A percentile compares a stretch with the other conserved stretches of the same genome.
phyloP scores from a whole-genome alignment of 1,284 basidiomycete species.

The Coniophora puteana region DNA sequence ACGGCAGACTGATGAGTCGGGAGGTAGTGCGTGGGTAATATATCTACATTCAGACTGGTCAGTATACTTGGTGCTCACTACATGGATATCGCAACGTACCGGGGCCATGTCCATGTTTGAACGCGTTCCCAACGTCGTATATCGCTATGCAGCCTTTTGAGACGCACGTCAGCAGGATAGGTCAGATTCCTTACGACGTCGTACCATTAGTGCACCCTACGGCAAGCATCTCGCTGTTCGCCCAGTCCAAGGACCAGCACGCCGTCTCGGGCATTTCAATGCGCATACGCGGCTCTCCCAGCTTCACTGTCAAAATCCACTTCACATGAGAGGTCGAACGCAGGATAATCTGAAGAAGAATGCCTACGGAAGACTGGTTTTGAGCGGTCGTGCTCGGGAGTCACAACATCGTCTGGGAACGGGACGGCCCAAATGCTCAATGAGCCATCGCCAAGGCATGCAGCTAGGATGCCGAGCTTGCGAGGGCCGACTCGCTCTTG shows the following conservation, averaged over 20 bases:
- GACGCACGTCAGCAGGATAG: neutral
- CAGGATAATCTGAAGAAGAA: neutral
- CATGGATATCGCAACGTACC: constrained; percentile 19
- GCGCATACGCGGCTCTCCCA: constrained; percentile 60
- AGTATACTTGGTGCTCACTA: neutral
- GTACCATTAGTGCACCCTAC: constrained; percentile 81
- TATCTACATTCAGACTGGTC: constrained; percentile 19
- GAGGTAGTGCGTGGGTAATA: constrained; percentile 70
- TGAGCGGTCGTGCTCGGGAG: constrained; percentile 19
- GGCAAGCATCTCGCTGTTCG: constrained; percentile 75
- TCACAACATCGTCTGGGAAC: constrained; percentile 55
- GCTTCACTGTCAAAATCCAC: constrained; percentile 40
- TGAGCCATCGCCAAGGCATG: constrained; percentile 81
- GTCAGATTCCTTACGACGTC: constrained; percentile 6
- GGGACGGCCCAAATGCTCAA: constrained; percentile 75
- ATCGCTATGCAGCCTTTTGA: constrained; percentile 71
- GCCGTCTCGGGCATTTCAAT: constrained; percentile 71
- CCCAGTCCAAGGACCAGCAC: constrained; percentile 82
- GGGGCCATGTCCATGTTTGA: constrained; percentile 28
- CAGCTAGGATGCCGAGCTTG: constrained; percentile 80
- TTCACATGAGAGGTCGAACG: neutral
- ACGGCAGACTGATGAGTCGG: constrained; percentile 77
- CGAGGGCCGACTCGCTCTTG: constrained; percentile 27
- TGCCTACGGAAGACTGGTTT: constrained; percentile 40
- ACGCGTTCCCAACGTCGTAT: constrained; percentile 61